Conservation (phyloP, 371 early-diverging fungal species). For the Mortierella sp. region DNA sequence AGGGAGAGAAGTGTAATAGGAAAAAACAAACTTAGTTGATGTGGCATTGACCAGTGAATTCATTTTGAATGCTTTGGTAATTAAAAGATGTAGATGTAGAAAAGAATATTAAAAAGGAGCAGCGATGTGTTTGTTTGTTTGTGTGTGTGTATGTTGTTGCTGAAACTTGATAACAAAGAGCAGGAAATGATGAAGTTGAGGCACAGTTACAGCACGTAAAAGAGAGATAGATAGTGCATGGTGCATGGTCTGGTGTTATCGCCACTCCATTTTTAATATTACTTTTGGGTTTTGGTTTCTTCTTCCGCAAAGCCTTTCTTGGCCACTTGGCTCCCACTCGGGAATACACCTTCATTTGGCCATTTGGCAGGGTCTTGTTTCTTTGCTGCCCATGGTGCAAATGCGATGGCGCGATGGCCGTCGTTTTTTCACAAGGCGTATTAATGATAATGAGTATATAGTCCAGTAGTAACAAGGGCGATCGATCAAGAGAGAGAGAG, state of each 20-base stretch:
- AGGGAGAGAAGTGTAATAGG: neutral
- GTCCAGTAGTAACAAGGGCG: no score
- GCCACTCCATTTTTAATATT: neutral
- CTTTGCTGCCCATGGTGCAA: no score
- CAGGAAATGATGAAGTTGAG: neutral
- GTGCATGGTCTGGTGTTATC: constrained; percentile 8
- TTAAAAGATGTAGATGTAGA: neutral
- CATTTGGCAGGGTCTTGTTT: neutral
- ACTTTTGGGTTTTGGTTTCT: constrained; percentile 6
- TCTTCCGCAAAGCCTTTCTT: constrained; percentile 13
- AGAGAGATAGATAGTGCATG: neutral
- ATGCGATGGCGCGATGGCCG: no score
- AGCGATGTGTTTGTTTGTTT: neutral
- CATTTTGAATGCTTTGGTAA: neutral
- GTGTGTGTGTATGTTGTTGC: neutral
- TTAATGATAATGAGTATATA: no score
- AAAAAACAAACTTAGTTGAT: neutral
- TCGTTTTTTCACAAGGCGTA: no score
- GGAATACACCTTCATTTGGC: neutral
- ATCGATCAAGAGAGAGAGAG: no score
- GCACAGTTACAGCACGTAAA: neutral
- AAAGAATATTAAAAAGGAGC: neutral
- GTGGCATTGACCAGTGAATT: neutral
- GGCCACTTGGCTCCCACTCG: neutral
- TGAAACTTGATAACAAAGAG: neutral